Percentiles rank a stretch among this genome's conserved stretches.
These are phyloP conservation scores for Neofusicoccum sp. DNA, from an alignment of 2,329 filamentous ascomycete genomes.

Conservation along the genomic window DNA sequence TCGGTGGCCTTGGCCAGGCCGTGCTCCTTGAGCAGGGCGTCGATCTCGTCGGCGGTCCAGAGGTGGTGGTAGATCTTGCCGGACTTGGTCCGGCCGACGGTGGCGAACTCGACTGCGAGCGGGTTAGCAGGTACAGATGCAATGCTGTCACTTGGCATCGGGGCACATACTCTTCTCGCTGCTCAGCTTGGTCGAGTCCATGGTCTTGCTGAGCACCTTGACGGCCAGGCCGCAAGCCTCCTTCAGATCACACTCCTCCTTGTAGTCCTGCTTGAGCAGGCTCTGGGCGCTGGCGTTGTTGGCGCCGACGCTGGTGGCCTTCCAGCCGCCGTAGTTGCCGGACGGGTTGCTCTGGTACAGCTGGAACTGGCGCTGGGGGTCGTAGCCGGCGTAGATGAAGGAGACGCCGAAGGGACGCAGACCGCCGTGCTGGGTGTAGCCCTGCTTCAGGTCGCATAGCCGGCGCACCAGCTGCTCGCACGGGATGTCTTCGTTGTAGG, in stretches of 20 bases:
- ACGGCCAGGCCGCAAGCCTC: slow-evolving; percentile 97
- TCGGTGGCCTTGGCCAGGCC: slow-evolving; percentile 71
- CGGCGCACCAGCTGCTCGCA: slow-evolving; percentile 97
- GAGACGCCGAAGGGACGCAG: slow-evolving; percentile 97
- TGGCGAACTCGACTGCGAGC: slow-evolving; percentile 86
- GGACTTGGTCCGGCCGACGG: slow-evolving; percentile 89
- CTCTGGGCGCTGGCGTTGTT: slow-evolving; percentile 98
- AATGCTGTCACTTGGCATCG: background rate
- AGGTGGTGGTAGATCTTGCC: slow-evolving; percentile 98
- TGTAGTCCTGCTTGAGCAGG: slow-evolving; percentile 98
- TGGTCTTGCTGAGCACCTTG: slow-evolving; percentile 99
- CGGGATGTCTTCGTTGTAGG: slow-evolving; percentile 99
- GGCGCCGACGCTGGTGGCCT: slow-evolving; percentile 94
- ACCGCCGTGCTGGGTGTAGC: slow-evolving; percentile 98
- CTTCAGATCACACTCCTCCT: slow-evolving; percentile 94
- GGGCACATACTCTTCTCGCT: slow-evolving; percentile 91
- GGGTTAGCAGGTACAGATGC: background rate
- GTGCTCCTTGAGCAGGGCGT: slow-evolving; percentile 88
- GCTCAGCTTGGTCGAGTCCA: slow-evolving; percentile 98
- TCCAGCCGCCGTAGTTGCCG: slow-evolving; percentile 99
- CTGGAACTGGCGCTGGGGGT: slow-evolving; percentile 94
- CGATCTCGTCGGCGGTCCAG: slow-evolving; percentile 96
- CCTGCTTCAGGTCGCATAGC: slow-evolving; percentile 97
- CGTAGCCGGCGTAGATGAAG: slow-evolving; percentile 99
- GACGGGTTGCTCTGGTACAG: slow-evolving; percentile 98